phyloP scores from a whole-genome alignment of 129 eudicot species.

The Calendula officinalis region DNA sequence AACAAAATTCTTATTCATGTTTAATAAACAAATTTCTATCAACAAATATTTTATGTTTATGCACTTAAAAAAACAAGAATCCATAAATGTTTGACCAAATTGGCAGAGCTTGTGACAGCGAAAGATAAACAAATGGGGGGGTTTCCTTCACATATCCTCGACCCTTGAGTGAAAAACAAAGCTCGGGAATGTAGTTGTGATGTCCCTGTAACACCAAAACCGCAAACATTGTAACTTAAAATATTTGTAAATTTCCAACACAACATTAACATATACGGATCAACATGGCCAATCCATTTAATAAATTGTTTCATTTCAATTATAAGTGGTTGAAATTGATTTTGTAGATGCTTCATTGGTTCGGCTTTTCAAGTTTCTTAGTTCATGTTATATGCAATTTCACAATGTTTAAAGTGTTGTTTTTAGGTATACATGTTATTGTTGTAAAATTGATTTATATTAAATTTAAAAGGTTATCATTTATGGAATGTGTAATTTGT shows the following conservation, averaged over 20 bases:
- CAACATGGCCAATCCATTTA: too few species aligned
- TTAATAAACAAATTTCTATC: constrained; percentile 16
- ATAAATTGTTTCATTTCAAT: too few species aligned
- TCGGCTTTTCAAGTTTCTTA: too few species aligned
- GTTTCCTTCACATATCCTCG: constrained; percentile 51
- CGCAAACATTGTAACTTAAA: not conserved
- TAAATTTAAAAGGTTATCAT: too few species aligned
- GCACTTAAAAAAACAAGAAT: constrained; percentile 15
- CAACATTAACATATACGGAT: too few species aligned
- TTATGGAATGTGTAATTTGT: too few species aligned
- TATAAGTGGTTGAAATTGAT: too few species aligned
- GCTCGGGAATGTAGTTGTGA: constrained; percentile 90
- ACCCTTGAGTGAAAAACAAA: constrained; percentile 88
- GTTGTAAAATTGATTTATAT: too few species aligned
- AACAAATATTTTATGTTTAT: constrained; percentile 18
- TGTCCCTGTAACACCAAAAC: constrained; percentile 52
- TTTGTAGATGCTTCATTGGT: too few species aligned
- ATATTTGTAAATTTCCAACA: not conserved
- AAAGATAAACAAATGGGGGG: not conserved
- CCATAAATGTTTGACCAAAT: not conserved
- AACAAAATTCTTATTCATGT: constrained; percentile 23
- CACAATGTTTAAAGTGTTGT: too few species aligned
- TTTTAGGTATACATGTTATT: too few species aligned
- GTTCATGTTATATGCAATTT: too few species aligned
- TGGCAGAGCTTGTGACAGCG: not conserved